Base-by-base conservation (phyloP, 331 rosid species). In the Phaseolus coccineus region DNA sequence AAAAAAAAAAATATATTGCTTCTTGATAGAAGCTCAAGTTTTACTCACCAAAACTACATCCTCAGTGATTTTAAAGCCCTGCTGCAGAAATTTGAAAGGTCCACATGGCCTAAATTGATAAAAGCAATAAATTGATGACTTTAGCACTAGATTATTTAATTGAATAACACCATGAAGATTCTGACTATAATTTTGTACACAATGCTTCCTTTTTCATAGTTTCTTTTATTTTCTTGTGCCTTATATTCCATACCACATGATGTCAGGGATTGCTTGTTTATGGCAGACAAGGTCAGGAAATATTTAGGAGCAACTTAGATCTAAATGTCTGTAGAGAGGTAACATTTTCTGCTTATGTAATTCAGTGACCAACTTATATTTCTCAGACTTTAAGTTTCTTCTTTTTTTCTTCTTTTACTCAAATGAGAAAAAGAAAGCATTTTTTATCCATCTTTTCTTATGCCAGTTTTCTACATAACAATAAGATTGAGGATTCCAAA, bases 181-280 rank as follows among this genome's bases (percentile, higher is more conserved):
- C 37, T 73, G 76, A 44, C 52, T 70, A 44, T 58, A 57, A 33
- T 57, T 58, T 65, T 83, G 13, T 8, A 31, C 48, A 27, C 59
- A 52, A 55, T 16, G 28, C 62, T 76, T 48, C 28, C 40, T 51
- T 51, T 59, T 74, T 58, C 83, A 1, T 22, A 37, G 73, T 77
- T 78, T 58, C 13, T 33, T 22, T 82, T 56, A 42, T 42, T 74
- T 75, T 66, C 25, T 27, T 37, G 22, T 69, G 27, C 55, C 86
- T 66, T 52, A 79, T 39, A n/a, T 66, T 63, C 73, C 78, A 37
- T 73, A 14, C 68, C 61, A 28, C 82, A 64, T 90, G 83, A 71
- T 88, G 87, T 64, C 89, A 95, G 99, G 98, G 99, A 55, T 84
- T 93, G 83, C 96, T 95, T 77, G 97, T 95, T 78, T 95, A 91